Base-by-base conservation (phyloP, 495 filamentous ascomycete genomes). In the Xylaria bambusicola region DNA sequence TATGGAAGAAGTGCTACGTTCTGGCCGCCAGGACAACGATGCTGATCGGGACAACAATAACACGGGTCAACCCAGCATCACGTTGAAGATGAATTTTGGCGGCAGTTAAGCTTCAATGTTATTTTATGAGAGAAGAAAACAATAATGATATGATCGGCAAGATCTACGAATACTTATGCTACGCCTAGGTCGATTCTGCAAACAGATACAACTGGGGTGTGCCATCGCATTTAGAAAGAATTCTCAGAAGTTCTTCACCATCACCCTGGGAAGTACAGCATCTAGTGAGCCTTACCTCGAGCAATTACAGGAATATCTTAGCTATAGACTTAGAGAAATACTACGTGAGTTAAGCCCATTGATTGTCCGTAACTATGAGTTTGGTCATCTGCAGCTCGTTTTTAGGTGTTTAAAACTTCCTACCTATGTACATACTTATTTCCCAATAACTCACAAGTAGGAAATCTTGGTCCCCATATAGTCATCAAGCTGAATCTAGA, bases 31-130 rank as follows among this genome's bases (percentile, higher is more conserved):
- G 62, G 62, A 61, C 33, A 48, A 52, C 4, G 71, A 62, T 53
- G 71, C 60, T 27, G 76, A 68, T 61, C 70, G 67, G 27, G 73
- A 73, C 21, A 74, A 71, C 2, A 74, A 50, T 9, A 80, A 74
- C 42, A 80, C 80, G 33, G 84, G 78, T 59, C 84, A 86, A 73
- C 95, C 94, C 13, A 96, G 76, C 60, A 99, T 99, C 82, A 91
- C 91, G 51, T 69, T 99, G 72, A 91, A 93, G 79, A 92, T 98
- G 88, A 82, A 96, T 68, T 97, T 98, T 82, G 82, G 82, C 3
- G 71, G 21, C 5, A 58, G 3, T 18, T 58, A 58, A 33, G 26
- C n/a, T n/a, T n/a, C n/a, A n/a, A n/a, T n/a, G n/a, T 56, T n/a
- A 20, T 45, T 6, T 33, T 20, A 49, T 26, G 38, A 44, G 21